phyloP scores from a whole-genome alignment of 306 rosid genomes.

The Parietaria judaica region DNA sequence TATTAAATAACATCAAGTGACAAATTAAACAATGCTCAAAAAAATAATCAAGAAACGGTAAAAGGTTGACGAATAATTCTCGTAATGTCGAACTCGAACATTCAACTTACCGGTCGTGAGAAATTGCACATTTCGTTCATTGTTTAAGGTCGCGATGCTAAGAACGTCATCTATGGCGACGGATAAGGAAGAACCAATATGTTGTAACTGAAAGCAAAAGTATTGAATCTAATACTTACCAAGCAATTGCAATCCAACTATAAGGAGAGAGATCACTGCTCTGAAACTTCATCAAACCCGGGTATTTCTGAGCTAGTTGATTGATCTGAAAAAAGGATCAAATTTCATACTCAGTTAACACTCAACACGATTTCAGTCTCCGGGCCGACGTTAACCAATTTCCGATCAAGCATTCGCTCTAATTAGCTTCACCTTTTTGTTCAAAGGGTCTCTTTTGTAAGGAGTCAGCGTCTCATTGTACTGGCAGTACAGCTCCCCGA shows the following conservation, averaged over 20 bases:
- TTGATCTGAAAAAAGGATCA: slow-evolving; percentile 12
- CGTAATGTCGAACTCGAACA: too few relatives aligned
- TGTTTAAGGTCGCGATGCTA: too few relatives aligned
- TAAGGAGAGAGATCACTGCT: slow-evolving; percentile 19
- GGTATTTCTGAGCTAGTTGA: slow-evolving; percentile 18
- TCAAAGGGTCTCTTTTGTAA: slow-evolving; percentile 15
- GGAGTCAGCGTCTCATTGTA: slow-evolving; percentile 21
- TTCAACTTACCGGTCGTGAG: too few relatives aligned
- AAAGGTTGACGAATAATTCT: too few relatives aligned
- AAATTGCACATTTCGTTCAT: too few relatives aligned
- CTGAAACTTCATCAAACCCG: slow-evolving; percentile 11
- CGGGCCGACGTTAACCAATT: too few relatives aligned
- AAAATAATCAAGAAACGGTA: too few relatives aligned
- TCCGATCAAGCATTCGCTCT: background rate
- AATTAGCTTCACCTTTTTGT: slow-evolving; percentile 8
- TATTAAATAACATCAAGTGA: background rate
- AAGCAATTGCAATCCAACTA: slow-evolving; percentile 27
- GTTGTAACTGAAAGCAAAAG: background rate
- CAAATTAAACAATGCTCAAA: too few relatives aligned
- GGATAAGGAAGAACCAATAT: too few relatives aligned
- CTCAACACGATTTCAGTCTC: too few relatives aligned
- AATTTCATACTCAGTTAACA: background rate
- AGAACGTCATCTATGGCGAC: too few relatives aligned
- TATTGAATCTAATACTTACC: slow-evolving; percentile 8
- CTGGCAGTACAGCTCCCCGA: slow-evolving; percentile 18